Evolutionary conservation across 495 filamentous ascomycete genomes (phyloP), one percentile per base, ranked within the genome.

Genomic region (Talaromyces ruber): DNA sequence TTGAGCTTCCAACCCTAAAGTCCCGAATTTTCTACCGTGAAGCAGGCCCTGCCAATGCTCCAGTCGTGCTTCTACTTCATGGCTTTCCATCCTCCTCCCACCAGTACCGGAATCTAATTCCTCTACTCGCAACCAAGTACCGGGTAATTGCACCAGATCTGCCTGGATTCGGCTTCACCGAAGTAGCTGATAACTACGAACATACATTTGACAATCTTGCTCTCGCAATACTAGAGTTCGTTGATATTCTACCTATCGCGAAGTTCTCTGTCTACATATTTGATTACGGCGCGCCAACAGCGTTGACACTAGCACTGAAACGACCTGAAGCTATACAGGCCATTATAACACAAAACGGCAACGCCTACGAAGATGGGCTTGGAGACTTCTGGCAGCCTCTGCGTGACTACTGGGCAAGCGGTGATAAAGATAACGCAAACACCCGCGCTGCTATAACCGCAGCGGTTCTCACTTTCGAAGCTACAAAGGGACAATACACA

Each of bases 241-340:
- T 84, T 22, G 72, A 77, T 22, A 65, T 69, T 22, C 71, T 84
- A 14, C 63, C 69, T 11, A 72, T 86, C 50, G 65, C 57, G 7
- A 78, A 72, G 34, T 86, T 80, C 70, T 72, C 77, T 18, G 65
- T 87, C 26, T 89, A 85, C 68, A 79, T 88, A 62, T 88, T 88
- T 67, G 85, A 89, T 72, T 88, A 87, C 70, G 85, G 86, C 37
- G 83, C 85, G 0, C 84, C 86, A 0, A 75, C 74, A 12, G 85
- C 76, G 3, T 68, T 86, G 9, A 75, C 82, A 5, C 70, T 87
- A 9, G 83, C 85, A 0, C 72, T 86, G 7, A 56, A 75, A 24
- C 71, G 78, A 4, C 79, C 81, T 0, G 63, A 77, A 6, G 69
- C 72, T 11, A 70, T 87, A 34, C 69, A 72, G 26, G 81, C 80